Conservation (phyloP, 2,329 filamentous ascomycete genomes). For the Cyphellophora europaea region DNA sequence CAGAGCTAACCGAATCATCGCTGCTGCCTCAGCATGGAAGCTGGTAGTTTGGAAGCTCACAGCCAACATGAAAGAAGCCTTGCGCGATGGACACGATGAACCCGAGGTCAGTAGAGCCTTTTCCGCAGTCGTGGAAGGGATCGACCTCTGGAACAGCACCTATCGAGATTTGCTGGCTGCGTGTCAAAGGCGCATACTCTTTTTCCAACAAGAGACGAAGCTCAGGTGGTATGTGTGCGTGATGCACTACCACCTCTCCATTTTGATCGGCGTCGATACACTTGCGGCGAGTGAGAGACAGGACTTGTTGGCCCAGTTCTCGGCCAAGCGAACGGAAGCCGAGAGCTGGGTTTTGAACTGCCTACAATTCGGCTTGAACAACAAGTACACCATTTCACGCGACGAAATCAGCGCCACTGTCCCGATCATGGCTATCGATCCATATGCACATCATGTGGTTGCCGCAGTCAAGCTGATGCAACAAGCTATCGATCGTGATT, state of each 20-base stretch:
- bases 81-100: too few relatives aligned
- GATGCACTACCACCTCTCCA: conserved; percentile 22
- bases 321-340: conserved; percentile 16
- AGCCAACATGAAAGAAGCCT: too few relatives aligned
- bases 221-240: too few relatives aligned
- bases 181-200: too few relatives aligned
- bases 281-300: conserved; percentile 19
- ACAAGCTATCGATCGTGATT: conserved; percentile 21
- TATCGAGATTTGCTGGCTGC: too few relatives aligned
- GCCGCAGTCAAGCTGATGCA: conserved; percentile 22
- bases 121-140: too few relatives aligned
- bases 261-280: conserved; percentile 21
- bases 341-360: conserved; percentile 22
- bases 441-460: conserved; percentile 24
- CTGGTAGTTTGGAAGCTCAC: too few relatives aligned
- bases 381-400: conserved; percentile 16
- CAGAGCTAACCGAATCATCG: too few relatives aligned
- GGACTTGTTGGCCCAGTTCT: conserved; percentile 19
- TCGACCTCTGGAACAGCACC: too few relatives aligned
- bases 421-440: conserved; percentile 23
- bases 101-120: too few relatives aligned
- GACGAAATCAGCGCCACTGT: conserved; percentile 7
- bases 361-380: conserved; percentile 22
- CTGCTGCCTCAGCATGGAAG: too few relatives aligned
- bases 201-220: too few relatives aligned